phyloP scores from a whole-genome alignment of 1,284 basidiomycete species.

The Melanopsichium pennsylvanicum region DNA sequence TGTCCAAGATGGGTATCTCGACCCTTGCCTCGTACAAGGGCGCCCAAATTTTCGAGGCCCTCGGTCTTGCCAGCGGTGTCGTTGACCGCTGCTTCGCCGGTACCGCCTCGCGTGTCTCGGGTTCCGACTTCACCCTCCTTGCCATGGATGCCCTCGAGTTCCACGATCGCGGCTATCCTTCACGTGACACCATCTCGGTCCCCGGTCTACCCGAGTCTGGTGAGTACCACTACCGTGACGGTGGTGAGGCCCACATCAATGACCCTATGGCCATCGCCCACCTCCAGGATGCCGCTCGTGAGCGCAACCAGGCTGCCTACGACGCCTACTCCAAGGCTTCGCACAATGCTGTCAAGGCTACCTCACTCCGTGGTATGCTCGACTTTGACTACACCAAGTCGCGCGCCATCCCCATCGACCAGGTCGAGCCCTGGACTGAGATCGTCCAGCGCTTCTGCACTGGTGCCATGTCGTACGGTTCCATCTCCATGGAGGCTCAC shows the following conservation, averaged over 20 bases:
- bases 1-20: conserved; percentile 65
- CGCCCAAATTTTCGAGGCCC: conserved; percentile 64
- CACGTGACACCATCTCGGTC: conserved; percentile 52
- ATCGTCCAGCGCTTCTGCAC: conserved; percentile 65
- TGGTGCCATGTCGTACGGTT: conserved; percentile 64
- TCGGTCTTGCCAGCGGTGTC: conserved; percentile 57
- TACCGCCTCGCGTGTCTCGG: conserved; percentile 60
- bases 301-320: conserved; percentile 60
- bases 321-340: conserved; percentile 61
- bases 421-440: conserved; percentile 65
- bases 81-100: conserved; percentile 63
- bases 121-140: conserved; percentile 57
- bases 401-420: conserved; percentile 61
- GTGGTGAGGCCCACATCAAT: conserved; percentile 63
- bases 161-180: conserved; percentile 62
- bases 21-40: conserved; percentile 64
- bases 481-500: conserved; percentile 64
- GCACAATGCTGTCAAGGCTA: conserved; percentile 56
- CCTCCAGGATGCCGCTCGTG: conserved; percentile 60
- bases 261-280: conserved; percentile 61
- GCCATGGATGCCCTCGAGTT: conserved; percentile 62
- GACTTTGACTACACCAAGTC: conserved; percentile 59
- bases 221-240: conserved; percentile 64
- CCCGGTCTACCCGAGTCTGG: conserved; percentile 60
- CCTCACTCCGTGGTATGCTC: conserved; percentile 60